These are phyloP conservation scores for Trichoderma guizhouense DNA, from an alignment of 2,329 filamentous ascomycete species.

Conservation along the genomic window DNA sequence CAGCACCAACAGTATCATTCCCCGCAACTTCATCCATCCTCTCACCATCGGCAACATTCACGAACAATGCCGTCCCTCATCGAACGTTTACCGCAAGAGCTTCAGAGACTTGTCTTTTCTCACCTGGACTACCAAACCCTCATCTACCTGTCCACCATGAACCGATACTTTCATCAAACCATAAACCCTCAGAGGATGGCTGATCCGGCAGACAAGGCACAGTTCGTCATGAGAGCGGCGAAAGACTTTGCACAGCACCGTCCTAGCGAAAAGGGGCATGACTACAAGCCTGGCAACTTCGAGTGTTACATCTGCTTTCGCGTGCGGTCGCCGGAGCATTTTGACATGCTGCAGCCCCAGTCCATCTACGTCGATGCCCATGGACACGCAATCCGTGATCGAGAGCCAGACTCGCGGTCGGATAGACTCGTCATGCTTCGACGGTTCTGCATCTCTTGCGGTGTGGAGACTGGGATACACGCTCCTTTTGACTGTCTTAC, in stretches of 20 bases:
- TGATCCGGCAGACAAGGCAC: conserved; percentile 35
- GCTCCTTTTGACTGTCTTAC: conserved; percentile 36
- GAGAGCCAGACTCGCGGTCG: conserved; percentile 26
- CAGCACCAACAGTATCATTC: background rate
- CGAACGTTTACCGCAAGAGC: conserved; percentile 34
- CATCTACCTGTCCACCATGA: conserved; percentile 38
- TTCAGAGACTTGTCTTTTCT: conserved; percentile 34
- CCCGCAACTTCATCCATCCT: conserved; percentile 3
- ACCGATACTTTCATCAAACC: conserved; percentile 32
- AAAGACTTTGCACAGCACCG: conserved; percentile 41
- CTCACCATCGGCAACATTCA: conserved; percentile 17
- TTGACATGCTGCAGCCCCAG: conserved; percentile 37
- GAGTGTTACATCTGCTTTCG: conserved; percentile 43
- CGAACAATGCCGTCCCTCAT: conserved; percentile 27
- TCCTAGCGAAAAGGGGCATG: conserved; percentile 35
- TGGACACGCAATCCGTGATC: conserved; percentile 30
- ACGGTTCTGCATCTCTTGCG: conserved; percentile 42
- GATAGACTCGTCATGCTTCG: conserved; percentile 35
- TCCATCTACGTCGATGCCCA: conserved; percentile 32
- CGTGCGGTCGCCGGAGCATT: conserved; percentile 38
- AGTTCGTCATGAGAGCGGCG: conserved; percentile 41
- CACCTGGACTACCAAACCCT: conserved; percentile 41
- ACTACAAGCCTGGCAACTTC: conserved; percentile 40
- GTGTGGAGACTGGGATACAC: conserved; percentile 38
- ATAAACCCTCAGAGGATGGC: conserved; percentile 36